Base-by-base conservation (phyloP, 1,284 basidiomycete genomes). In the Rhodotorula sp. region DNA sequence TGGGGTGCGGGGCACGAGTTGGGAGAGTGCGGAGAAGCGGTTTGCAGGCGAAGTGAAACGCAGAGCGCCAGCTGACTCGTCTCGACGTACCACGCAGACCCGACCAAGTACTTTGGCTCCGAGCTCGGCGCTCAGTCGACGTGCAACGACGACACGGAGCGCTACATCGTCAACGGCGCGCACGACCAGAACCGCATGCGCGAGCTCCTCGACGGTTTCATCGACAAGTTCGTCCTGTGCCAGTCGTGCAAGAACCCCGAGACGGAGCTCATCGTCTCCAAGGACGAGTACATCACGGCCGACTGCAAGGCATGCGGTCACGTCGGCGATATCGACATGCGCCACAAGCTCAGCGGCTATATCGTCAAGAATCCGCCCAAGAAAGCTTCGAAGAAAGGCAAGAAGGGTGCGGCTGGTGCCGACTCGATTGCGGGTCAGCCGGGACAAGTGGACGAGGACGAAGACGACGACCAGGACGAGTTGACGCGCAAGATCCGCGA, bases 231-330 rank as follows among this genome's bases (percentile, higher is more conserved):
- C 79, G 94, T 99, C 64, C 89, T 99, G 36, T 99, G 96, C 84
- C 90, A 89, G 74, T 87, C 90, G 52, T 99, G 96, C 90, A 98
- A 98, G 85, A 99, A 99, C 81, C 96, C 96, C 32, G 96, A 99
- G 84, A 99, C 96, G 53, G 95, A 98, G 79, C 87, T 98, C 62
- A 84, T 94, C 83, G 89, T 98, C 80, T 87, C 91, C 79, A 93
- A 91, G 81, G 86, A 84, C 68, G 94, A 97, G 79, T 86, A 89
- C 76, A 95, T 99, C 80, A 87, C 91, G 76, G 88, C 94, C 72
- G 94, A 99, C 82, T 99, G 95, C 86, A 99, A 99, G 83, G 96
- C 95, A 7, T 99, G 95, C 78, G 95, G 95, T 62, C 89, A 94
- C 79, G 88, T 92, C 76, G 94, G 90, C 49, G 87, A 85, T 61